Percentiles rank a stretch among this genome's conserved stretches.
phyloP scores from a whole-genome alignment of 306 rosid species.

The Gastrolobium villosum region DNA sequence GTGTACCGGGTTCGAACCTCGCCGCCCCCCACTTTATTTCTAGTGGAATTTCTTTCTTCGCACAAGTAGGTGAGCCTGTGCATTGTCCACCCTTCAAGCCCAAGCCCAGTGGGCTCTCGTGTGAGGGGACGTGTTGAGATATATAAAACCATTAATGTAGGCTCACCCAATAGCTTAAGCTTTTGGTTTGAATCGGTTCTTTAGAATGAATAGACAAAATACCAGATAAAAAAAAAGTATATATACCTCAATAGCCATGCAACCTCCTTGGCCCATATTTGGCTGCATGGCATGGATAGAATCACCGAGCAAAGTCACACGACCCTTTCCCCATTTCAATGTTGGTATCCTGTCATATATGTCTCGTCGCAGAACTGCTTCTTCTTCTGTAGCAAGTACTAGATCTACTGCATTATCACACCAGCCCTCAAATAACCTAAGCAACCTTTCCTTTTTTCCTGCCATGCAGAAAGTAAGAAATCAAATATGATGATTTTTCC shows the following conservation, averaged over 20 bases:
- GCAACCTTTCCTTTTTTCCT: slow-evolving; percentile 86
- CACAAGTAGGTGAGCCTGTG: too few species aligned
- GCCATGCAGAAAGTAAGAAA: slow-evolving; percentile 41
- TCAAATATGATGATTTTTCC: neutral
- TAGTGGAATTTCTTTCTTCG: too few species aligned
- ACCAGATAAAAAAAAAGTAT: neutral
- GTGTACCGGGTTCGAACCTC: too few species aligned
- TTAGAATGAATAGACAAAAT: slow-evolving; percentile 22
- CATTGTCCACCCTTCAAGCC: too few species aligned
- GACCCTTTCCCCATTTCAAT: slow-evolving; percentile 81
- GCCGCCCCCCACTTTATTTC: too few species aligned
- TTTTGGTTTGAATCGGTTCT: too few species aligned
- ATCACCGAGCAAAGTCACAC: slow-evolving; percentile 86
- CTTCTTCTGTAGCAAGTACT: slow-evolving; percentile 76
- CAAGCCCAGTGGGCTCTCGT: too few species aligned
- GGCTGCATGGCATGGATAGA: slow-evolving; percentile 94
- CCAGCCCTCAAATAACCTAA: slow-evolving; percentile 80
- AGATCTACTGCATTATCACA: slow-evolving; percentile 87
- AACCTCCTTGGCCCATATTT: slow-evolving; percentile 89
- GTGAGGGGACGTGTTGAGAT: too few species aligned
- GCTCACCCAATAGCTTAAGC: too few species aligned
- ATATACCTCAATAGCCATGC: slow-evolving; percentile 90
- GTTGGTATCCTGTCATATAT: slow-evolving; percentile 76
- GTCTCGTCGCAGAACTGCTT: slow-evolving; percentile 80
- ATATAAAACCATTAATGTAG: too few species aligned